phyloP scores from a whole-genome alignment of 2,329 filamentous ascomycete genomes.

The Aureobasidium uvarum region DNA sequence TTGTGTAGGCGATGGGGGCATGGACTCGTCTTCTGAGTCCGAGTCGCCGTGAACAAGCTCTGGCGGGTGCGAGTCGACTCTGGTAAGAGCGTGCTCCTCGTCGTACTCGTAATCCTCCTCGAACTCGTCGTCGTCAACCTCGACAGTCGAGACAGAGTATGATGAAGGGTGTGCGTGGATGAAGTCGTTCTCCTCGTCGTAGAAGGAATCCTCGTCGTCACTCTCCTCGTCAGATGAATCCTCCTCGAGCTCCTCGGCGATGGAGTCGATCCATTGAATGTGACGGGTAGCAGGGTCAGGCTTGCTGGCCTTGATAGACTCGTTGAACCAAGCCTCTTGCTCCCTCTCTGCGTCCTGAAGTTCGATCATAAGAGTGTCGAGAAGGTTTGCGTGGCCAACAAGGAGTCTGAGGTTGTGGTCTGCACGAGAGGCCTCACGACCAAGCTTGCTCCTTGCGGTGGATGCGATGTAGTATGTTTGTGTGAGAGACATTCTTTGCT shows the following conservation, averaged over 20 bases:
- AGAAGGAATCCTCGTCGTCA: slow-evolving; percentile 50
- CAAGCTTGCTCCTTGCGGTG: slow-evolving; percentile 94
- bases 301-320: slow-evolving; percentile 74
- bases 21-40: slow-evolving; percentile 49
- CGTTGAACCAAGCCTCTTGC: slow-evolving; percentile 98
- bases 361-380: slow-evolving; percentile 88
- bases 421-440: slow-evolving; percentile 79
- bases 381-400: slow-evolving; percentile 96
- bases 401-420: slow-evolving; percentile 95
- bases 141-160: slow-evolving; percentile 46
- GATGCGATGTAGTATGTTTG: slow-evolving; percentile 99
- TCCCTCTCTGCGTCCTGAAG: slow-evolving; percentile 92
- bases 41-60: slow-evolving; percentile 50
- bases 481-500: slow-evolving; percentile 94
- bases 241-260: slow-evolving; percentile 73
- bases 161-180: slow-evolving; percentile 42
- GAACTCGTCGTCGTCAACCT: slow-evolving; percentile 44
- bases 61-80: slow-evolving; percentile 46
- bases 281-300: slow-evolving; percentile 60
- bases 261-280: slow-evolving; percentile 82
- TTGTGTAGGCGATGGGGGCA: slow-evolving; percentile 49
- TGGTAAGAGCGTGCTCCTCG: slow-evolving; percentile 48
- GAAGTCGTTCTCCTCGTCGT: slow-evolving; percentile 40
- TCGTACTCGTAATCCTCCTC: slow-evolving; percentile 50
- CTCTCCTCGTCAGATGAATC: slow-evolving; percentile 53